Evolutionary conservation across 805 yeast species (phyloP).

Genomic region (Teunomyces tritomae): DNA sequence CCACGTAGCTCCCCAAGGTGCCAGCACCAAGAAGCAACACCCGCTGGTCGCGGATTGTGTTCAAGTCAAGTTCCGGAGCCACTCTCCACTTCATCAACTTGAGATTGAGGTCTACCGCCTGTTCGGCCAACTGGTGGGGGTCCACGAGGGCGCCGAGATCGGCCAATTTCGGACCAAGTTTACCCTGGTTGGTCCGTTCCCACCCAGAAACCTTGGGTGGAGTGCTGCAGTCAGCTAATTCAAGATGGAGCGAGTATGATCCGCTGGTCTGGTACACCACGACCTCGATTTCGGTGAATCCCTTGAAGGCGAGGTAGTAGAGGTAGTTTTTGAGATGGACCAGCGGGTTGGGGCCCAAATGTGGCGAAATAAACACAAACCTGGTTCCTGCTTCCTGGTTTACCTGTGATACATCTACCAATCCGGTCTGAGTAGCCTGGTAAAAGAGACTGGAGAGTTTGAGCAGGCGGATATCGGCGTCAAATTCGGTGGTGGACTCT

Average conservation of each 20-base stretch:
- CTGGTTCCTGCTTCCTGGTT: background rate
- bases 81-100: slow-evolving; percentile 97
- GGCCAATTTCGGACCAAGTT: slow-evolving; percentile 77
- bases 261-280: slow-evolving; percentile 23
- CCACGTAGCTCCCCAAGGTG: slow-evolving; percentile 89
- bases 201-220: slow-evolving; percentile 69
- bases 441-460: background rate
- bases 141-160: slow-evolving; percentile 79
- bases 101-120: slow-evolving; percentile 87
- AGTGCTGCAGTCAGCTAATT: slow-evolving; percentile 13
- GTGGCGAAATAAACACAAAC: slow-evolving; percentile 33
- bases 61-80: slow-evolving; percentile 77
- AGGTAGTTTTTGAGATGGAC: slow-evolving; percentile 60
- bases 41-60: slow-evolving; percentile 54
- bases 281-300: slow-evolving; percentile 18
- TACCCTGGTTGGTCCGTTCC: slow-evolving; percentile 78
- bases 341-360: slow-evolving; percentile 40
- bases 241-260: slow-evolving; percentile 29
- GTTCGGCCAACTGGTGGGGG: slow-evolving; percentile 80
- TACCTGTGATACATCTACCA: background rate
- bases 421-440: background rate
- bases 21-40: slow-evolving; percentile 92
- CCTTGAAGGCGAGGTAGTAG: slow-evolving; percentile 38
- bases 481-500: slow-evolving; percentile 5
- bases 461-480: background rate